These are phyloP conservation scores for Tripidium arundinaceum DNA, from an alignment of 202 grass and related monocot species.

Conservation along the genomic window DNA sequence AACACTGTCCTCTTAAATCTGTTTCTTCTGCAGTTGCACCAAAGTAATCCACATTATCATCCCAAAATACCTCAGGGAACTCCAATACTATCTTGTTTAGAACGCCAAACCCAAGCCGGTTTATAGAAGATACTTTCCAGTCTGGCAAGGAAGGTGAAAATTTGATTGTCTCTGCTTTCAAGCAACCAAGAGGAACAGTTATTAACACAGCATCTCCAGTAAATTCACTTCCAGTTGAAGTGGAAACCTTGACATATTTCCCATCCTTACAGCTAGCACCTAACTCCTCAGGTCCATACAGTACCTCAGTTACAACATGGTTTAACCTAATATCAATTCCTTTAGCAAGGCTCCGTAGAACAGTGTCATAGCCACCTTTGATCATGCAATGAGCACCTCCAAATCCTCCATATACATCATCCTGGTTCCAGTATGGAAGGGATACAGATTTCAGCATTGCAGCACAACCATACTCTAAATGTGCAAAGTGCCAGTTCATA, in stretches of 20 bases:
- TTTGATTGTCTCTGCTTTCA: constrained; percentile 82
- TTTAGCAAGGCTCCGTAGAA: constrained; percentile 70
- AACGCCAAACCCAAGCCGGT: constrained; percentile 90
- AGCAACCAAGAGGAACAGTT: constrained; percentile 94
- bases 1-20: constrained; percentile 81
- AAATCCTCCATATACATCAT: constrained; percentile 97
- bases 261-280: constrained; percentile 22
- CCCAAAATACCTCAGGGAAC: constrained; percentile 93
- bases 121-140: constrained; percentile 83
- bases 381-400: constrained; percentile 99
- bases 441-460: constrained; percentile 87
- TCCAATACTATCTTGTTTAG: constrained; percentile 95
- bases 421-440: constrained; percentile 98
- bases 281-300: constrained; percentile 46
- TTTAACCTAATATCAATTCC: constrained; percentile 87
- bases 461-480: constrained; percentile 98
- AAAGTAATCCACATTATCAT: constrained; percentile 98
- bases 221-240: constrained; percentile 75
- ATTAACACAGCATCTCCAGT: constrained; percentile 85
- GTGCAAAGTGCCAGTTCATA: constrained; percentile 99
- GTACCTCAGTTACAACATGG: constrained; percentile 67
- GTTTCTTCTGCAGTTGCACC: constrained; percentile 94
- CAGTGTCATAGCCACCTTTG: constrained; percentile 85
- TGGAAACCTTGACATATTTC: constrained; percentile 67
- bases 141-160: constrained; percentile 90